Evolutionary conservation across 1,284 basidiomycete species (phyloP).

Genomic region (Puccinia triticina): DNA sequence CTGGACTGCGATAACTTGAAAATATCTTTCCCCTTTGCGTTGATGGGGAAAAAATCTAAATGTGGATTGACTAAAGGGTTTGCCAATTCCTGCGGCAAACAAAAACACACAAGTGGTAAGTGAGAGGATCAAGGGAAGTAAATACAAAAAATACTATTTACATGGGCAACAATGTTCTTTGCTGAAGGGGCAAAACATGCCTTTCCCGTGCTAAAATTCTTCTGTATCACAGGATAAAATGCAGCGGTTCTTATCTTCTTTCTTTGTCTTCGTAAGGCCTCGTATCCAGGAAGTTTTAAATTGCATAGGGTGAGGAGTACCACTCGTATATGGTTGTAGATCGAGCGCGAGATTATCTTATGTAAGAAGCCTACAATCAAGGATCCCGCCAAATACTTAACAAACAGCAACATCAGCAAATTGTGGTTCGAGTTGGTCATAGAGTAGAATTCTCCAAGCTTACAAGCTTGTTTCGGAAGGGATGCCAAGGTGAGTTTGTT

Average conservation of each 20-base stretch:
- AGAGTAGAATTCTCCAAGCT: background rate
- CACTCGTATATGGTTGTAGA: background rate
- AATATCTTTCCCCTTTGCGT: background rate
- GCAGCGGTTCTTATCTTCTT: background rate
- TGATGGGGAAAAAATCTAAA: background rate
- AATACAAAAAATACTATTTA: background rate
- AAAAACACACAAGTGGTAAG: background rate
- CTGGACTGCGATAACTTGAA: slow-evolving; percentile 18
- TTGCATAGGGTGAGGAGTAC: background rate
- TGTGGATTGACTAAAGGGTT: background rate
- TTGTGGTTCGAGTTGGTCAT: background rate
- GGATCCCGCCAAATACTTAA: background rate
- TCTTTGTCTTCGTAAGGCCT: background rate
- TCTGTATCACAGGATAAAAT: background rate
- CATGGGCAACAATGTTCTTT: background rate
- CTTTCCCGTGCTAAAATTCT: background rate
- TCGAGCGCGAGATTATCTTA: background rate
- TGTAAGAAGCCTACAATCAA: slow-evolving; percentile 18
- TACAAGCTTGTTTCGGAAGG: background rate
- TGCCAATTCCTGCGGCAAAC: background rate
- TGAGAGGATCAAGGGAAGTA: background rate
- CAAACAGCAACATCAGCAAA: background rate
- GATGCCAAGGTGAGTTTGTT: slow-evolving; percentile 15
- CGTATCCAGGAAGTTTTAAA: background rate
- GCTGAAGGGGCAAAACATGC: background rate